Base-by-base conservation (phyloP, 768 basidiomycete species). In the Mycena olivaceomarginata region DNA sequence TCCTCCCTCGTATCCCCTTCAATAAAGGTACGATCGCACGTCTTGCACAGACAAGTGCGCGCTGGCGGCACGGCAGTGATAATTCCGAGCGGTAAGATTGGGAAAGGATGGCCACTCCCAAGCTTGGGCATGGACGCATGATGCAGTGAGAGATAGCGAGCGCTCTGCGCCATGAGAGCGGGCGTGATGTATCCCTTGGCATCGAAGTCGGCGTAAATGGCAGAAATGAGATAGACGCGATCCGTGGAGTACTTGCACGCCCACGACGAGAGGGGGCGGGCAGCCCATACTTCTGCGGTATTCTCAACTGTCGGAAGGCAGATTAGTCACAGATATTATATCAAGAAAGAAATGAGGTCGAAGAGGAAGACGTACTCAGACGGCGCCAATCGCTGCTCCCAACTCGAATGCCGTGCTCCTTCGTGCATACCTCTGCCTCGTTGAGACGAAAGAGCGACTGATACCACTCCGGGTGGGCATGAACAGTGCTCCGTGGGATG, bases 391-490 rank as follows among this genome's bases (percentile, higher is more conserved):
- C 46, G 45, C 65, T 67, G 46, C 65, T 67, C 46, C 65, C 65
- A 48, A n/a, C 65, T 37, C 4, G 46, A 67, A 37, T 67, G 22
- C 46, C 46, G 48, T 67, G 66, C 66, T 67, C 66, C 48, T 67
- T 53, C 66, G 66, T 67, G 37, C 66, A 67, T 53, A 20, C 48
- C 66, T 67, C 66, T 31, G 66, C 66, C 48, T 67, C 66, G 37
- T 67, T 53, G 66, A 67, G 66, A 67, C 48, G 66, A 37, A 53
- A 9, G 66, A 67, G 66, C 31, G 66, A 39, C 46, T 37, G 48
- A 67, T 67, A 67, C 66, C 66, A 67, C 48, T 67, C 66, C 48
- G 66, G 66, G 31, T 67, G 66, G 66, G 66, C 66, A 16, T 67
- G 66, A 67, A 67, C 66, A 67, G 53, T 53, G 66, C 66, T 67